Evolutionary conservation across 2,329 filamentous ascomycete species (phyloP).

Genomic region (Arthrobotrys pseudoclavata): DNA sequence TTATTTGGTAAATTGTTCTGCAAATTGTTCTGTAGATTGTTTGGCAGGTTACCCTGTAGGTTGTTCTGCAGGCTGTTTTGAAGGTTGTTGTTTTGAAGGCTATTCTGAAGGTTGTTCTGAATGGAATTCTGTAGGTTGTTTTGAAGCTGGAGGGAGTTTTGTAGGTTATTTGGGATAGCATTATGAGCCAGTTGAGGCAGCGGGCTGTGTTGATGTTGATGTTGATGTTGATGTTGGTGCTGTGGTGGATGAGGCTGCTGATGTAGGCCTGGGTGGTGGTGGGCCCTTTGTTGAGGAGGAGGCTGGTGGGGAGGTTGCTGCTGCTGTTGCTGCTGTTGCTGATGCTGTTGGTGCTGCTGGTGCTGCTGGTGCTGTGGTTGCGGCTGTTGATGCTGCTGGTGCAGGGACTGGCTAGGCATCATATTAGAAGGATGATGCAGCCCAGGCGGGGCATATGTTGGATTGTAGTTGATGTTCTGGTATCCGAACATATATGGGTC

Average conservation of each 20-base stretch:
- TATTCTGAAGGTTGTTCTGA: constrained; percentile 46
- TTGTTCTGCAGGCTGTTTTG: constrained; percentile 37
- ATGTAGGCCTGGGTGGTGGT: constrained; percentile 62
- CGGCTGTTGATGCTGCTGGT: constrained; percentile 62
- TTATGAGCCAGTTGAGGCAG: constrained; percentile 52
- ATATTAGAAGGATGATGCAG: constrained; percentile 57
- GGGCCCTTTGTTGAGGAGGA: constrained; percentile 61
- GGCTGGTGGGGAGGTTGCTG: constrained; percentile 61
- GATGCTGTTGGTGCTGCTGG: constrained; percentile 59
- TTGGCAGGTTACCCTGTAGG: constrained; percentile 30
- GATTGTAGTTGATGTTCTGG: constrained; percentile 50
- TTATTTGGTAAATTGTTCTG: constrained; percentile 33
- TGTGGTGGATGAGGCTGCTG: constrained; percentile 62
- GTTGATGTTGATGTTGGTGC: constrained; percentile 61
- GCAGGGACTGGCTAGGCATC: constrained; percentile 58
- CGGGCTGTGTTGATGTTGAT: constrained; percentile 58
- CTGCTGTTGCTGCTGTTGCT: constrained; percentile 59
- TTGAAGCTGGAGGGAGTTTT: constrained; percentile 33
- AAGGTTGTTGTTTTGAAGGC: constrained; percentile 31
- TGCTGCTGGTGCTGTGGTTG: constrained; percentile 56
- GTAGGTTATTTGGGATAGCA: constrained; percentile 39
- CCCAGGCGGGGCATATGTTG: constrained; percentile 48
- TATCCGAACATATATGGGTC: constrained; percentile 58
- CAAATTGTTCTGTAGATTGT: constrained; percentile 29
- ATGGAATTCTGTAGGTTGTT: constrained; percentile 10